Evolutionary conservation across 2,329 filamentous ascomycete species (phyloP), one percentile per base, ranked within the genome.

Genomic region (Penicillium frequentans): DNA sequence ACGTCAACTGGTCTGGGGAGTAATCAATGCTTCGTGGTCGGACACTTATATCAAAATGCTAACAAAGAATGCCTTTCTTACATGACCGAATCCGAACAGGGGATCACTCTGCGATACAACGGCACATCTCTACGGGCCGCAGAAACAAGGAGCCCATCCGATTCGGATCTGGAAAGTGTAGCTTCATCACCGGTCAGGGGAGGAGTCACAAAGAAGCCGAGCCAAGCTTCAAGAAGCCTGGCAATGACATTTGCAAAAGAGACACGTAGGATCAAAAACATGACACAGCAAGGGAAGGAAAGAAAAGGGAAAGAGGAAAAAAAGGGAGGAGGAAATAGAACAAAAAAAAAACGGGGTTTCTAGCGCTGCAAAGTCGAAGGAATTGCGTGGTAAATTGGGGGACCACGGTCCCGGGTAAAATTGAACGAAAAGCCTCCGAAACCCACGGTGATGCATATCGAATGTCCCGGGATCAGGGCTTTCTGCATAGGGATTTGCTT

Each of bases 301-400:
- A 35, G 48, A 42, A 62, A 24, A 52, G 29, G 35, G 46, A 46
- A 37, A 33, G 43, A 16, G 29, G 50, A 43, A 37, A 53, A 29
- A 29, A 27, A 35, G 39, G 43, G 43, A 21, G 42, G 58, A 59
- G 31, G 49, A 54, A 51, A 55, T 37, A 50, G 23, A 49, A 61
- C 56, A 37, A 57, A 64, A 56, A 63, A 51, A 60, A 61, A 68
- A 69, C 62, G 64, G 64, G 62, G 68, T 63, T 68, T 73, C 67
- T 73, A 70, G 65, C 64, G 67, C 68, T 65, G 68, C 67, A 53
- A 70, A 68, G 67, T 68, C 63, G 60, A 63, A 65, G 62, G 60
- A 61, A 63, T 64, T 63, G 67, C 31, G 31, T 61, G 39, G 39
- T 49, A 57, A 52, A 56, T 57, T 51, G 45, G 47, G 44, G 31